Evolutionary conservation across 2,329 filamentous ascomycete species (phyloP), one percentile per base, ranked within the genome.

Genomic region (Calonectria pauciramosa): DNA sequence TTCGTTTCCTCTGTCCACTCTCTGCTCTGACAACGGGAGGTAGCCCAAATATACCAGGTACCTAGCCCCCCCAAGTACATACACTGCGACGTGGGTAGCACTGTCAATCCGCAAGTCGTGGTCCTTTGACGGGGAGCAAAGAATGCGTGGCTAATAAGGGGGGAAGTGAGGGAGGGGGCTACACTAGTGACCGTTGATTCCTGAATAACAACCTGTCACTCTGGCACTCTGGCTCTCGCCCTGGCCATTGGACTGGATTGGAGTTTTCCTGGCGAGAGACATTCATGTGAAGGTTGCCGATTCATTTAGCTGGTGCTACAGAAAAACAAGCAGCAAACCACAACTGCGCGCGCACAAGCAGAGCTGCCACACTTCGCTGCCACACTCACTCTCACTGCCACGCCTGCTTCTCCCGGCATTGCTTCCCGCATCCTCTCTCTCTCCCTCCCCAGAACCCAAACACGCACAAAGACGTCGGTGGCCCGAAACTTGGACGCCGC

Each of bases 131-230:
- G 28, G 51, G 69, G 49, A 72, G 54, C 20, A 47, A 69, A 66
- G 69, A 72, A 74, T 71, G 68, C 63, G 68, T 71, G 54, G 63
- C 68, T 74, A 52, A 68, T 52, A 68, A 79, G 51, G 67, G 34
- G 65, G 65, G 59, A 34, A 54, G 38, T 59, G 52, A 23, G 52
- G 32, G 68, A 60, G 47, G 77, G 71, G 71, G 64, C 76, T 69
- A 78, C 77, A 77, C 79, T 80, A 80, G 64, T 63, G 71, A 60
- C 73, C 79, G 78, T 80, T 79, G 70, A 75, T 78, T 78, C 73
- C 59, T 54, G 69, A 63, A 66, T 38, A 49, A 56, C 54, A 47
- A 44, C 38, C 23, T 63, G 54, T 47, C 65, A 54, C 59, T 70
- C 16, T 56, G 30, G 69, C 36, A 41, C 56, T 70, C 60, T 60